phyloP scores from a whole-genome alignment of 2,329 filamentous ascomycete genomes.

The Diaporthe longicolla region DNA sequence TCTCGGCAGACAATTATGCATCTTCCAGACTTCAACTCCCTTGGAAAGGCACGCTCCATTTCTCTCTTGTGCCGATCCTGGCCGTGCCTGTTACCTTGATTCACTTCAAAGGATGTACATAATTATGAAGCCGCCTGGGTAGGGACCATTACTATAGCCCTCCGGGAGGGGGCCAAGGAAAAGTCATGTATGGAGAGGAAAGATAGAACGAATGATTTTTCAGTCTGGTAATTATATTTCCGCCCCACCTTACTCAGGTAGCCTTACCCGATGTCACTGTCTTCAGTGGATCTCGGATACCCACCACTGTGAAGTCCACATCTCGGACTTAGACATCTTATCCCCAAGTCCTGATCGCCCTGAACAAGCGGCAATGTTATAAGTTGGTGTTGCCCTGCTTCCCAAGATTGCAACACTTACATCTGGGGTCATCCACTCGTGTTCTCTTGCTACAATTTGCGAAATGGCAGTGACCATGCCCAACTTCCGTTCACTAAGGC shows the following conservation, averaged over 20 bases:
- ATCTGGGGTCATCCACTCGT: background rate
- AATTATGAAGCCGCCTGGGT: too few species aligned
- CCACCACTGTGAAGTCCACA: background rate
- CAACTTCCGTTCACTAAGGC: background rate
- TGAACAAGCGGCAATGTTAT: background rate
- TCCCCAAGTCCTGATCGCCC: background rate
- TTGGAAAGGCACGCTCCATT: background rate
- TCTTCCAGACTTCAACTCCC: background rate
- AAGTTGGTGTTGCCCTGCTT: background rate
- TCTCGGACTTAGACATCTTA: slow-evolving; percentile 17
- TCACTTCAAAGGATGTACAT: background rate
- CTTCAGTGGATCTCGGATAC: background rate
- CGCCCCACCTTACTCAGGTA: background rate
- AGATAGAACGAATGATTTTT: too few species aligned
- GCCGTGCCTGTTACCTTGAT: background rate
- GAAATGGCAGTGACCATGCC: background rate
- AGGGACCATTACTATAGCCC: too few species aligned
- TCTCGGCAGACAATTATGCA: background rate
- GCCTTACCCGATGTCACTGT: background rate
- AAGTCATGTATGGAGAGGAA: too few species aligned
- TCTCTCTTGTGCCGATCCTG: background rate
- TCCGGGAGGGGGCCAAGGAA: too few species aligned
- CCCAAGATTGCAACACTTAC: background rate
- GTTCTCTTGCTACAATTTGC: background rate
- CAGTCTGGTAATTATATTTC: background rate